A percentile compares a stretch with the other conserved stretches of the same genome.
These are phyloP conservation scores for Mycena amicta DNA, from an alignment of 768 basidiomycete species.

Conservation along the genomic window DNA sequence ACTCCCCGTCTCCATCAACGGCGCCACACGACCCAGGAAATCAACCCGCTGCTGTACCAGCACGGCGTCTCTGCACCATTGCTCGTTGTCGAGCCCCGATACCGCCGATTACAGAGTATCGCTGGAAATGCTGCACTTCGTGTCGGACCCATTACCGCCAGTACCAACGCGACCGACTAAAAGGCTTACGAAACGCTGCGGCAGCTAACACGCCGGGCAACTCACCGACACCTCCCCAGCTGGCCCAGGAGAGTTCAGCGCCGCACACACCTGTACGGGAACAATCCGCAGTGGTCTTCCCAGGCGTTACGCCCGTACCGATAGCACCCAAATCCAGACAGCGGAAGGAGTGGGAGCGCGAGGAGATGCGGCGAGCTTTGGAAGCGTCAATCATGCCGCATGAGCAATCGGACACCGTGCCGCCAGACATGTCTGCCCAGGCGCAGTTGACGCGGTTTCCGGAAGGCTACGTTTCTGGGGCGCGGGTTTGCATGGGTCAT, in stretches of 20 bases:
- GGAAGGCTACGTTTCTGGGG: constrained; percentile 27
- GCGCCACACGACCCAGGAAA: too few relatives aligned
- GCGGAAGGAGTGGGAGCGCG: constrained; percentile 19
- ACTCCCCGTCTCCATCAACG: too few relatives aligned
- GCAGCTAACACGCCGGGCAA: too few relatives aligned
- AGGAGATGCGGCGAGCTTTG: constrained; percentile 19
- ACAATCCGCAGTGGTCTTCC: too few relatives aligned
- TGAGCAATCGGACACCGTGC: background rate
- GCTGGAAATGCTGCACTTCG: constrained; percentile 22
- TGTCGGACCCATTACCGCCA: constrained; percentile 22
- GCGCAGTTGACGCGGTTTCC: background rate
- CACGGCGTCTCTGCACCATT: constrained; percentile 21
- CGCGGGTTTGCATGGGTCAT: constrained; percentile 39
- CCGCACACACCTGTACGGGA: background rate
- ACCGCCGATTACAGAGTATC: constrained; percentile 12
- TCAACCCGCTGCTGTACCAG: too few relatives aligned
- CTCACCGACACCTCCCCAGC: too few relatives aligned
- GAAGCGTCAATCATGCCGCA: background rate
- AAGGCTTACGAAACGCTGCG: constrained; percentile 4
- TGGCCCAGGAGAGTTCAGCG: background rate
- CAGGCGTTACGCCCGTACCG: too few relatives aligned
- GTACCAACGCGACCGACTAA: constrained; percentile 19
- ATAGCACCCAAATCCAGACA: background rate
- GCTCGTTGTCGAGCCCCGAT: constrained; percentile 19
- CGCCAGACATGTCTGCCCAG: background rate